Evolutionary conservation across 148 eudicot species (phyloP).

Genomic region (Silene uniflora): DNA sequence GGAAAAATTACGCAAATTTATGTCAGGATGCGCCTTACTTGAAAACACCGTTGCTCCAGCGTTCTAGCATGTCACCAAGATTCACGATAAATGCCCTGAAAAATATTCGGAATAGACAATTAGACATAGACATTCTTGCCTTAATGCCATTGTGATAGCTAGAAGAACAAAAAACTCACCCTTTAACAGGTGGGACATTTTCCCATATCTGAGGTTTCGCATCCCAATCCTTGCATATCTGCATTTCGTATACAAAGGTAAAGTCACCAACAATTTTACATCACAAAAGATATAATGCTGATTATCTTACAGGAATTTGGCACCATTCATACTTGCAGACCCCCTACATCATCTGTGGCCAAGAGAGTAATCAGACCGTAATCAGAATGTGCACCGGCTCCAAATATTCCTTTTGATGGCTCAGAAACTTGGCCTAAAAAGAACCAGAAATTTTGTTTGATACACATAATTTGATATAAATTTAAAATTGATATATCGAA

Average conservation of each 20-base stretch:
- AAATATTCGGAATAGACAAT: neutral
- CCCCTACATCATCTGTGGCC: conserved; percentile 83
- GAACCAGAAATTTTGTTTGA: neutral
- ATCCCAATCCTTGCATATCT: conserved; percentile 95
- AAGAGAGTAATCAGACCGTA: conserved; percentile 82
- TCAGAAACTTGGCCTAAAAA: conserved; percentile 65
- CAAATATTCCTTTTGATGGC: conserved; percentile 69
- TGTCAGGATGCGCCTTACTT: conserved; percentile 44
- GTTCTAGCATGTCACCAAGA: conserved; percentile 96
- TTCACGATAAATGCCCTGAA: conserved; percentile 88
- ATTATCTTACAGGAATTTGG: conserved; percentile 13
- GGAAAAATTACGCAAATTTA: neutral
- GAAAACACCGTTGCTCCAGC: conserved; percentile 93
- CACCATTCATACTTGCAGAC: conserved; percentile 72
- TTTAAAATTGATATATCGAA: neutral
- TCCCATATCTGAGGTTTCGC: conserved; percentile 88
- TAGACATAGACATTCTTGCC: neutral
- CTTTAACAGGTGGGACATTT: conserved; percentile 76
- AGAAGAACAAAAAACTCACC: conserved; percentile 38
- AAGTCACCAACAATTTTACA: conserved; percentile 9
- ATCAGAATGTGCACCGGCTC: conserved; percentile 98
- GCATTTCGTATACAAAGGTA: conserved; percentile 18
- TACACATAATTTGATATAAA: neutral
- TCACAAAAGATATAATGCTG: conserved; percentile 11
- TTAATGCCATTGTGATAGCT: neutral